Evolutionary conservation across 1,139 yeast genomes (phyloP), one percentile per base, ranked within the genome.

Genomic region (Schizosaccharomyces versatilis): DNA sequence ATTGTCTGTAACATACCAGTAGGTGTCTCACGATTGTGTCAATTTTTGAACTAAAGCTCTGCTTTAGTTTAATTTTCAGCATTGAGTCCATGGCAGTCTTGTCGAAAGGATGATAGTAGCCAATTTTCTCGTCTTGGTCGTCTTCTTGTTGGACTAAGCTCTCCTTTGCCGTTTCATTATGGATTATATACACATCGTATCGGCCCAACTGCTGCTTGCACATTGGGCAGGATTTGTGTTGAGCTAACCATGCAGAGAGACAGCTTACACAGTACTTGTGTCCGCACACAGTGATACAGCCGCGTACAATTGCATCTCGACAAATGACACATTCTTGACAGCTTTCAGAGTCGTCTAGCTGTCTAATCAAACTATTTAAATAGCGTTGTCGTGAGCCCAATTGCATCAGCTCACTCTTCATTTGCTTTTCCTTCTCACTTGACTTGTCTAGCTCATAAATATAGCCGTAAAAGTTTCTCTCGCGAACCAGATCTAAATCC

Each of bases 11-110:
- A 32, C 49, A 2, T 44, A 44, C 49, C 19, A 60, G 49, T 54
- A 60, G 76, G 59, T 84, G 88, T 60, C 80, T 77, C 12, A 86
- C 75, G 55, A 88, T 82, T 71, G 81, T 76, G 66, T 88, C 94
- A 52, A 88, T 78, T 64, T 88, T 88, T 2, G 95, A 76, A 10
- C 96, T 94, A 66, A 80, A 86, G 42, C 77, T 73, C 38, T 70
- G 70, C 54, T 67, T 69, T 44, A 79, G 66, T 47, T 65, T 63
- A 12, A 72, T 53, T 1, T 47, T 39, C 39, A 65, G 68, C 38
- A 75, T 70, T n/a, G 66, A 64, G 57, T 73, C 72, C 41, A 83
- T 76, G 53, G 74, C 71, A 2, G 67, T 66, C 17, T 66, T 64
- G 47, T 75, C 73, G 56, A 78, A 7, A 14, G 32, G 10, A 5